These are phyloP conservation scores for Chionographis japonica DNA, from an alignment of 106 monocot species.

Conservation along the genomic window DNA sequence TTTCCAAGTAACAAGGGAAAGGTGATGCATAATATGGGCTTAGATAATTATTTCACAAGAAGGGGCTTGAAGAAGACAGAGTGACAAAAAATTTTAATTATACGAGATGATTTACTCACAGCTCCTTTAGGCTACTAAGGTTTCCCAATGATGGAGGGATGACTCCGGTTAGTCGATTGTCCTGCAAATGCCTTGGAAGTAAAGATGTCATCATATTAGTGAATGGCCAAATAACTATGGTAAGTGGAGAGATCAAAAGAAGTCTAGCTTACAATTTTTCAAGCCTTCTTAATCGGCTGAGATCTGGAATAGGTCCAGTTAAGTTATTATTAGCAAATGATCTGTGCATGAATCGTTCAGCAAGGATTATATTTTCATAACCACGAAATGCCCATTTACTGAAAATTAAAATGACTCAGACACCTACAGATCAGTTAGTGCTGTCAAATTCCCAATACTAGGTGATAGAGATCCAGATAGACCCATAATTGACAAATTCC, in stretches of 20 bases:
- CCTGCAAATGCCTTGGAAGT: constrained; percentile 66
- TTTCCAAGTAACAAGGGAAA: too few relatives aligned
- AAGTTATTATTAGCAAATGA: constrained; percentile 60
- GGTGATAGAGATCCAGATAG: constrained; percentile 64
- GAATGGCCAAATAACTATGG: background rate
- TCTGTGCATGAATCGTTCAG: constrained; percentile 28
- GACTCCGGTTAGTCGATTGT: constrained; percentile 61
- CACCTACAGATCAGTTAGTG: constrained; percentile 64
- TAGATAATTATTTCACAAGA: too few relatives aligned
- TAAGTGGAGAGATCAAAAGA: constrained; percentile 5
- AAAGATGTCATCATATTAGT: constrained; percentile 10
- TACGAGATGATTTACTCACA: constrained; percentile 44
- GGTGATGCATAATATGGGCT: too few relatives aligned
- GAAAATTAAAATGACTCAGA: background rate
- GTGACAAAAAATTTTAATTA: too few relatives aligned
- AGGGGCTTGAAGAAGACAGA: too few relatives aligned
- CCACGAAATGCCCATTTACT: background rate
- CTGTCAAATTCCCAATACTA: constrained; percentile 63
- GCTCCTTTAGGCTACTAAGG: constrained; percentile 42
- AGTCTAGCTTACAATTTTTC: constrained; percentile 52
- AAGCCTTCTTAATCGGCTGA: constrained; percentile 39
- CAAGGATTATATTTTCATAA: background rate
- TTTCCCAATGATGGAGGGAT: constrained; percentile 62
- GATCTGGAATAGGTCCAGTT: constrained; percentile 64
- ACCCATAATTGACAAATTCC: constrained; percentile 71